Conservation (phyloP, 192 early-diverging fungal genomes). For the Coemansia furcata region DNA sequence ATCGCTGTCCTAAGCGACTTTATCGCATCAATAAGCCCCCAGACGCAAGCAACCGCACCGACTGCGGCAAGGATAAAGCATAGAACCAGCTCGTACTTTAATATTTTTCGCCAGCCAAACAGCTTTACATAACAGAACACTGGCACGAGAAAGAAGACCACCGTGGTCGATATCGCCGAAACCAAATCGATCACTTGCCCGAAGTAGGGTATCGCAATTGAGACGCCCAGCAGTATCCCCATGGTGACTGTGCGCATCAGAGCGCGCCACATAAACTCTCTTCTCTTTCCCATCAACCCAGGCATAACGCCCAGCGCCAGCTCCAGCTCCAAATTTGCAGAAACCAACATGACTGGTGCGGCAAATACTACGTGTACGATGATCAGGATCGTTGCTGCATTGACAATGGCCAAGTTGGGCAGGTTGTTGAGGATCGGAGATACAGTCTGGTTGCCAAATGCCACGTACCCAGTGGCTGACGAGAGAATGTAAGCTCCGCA, state of each 20-base stretch:
- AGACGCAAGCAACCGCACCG: slow-evolving; percentile 43
- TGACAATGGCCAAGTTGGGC: slow-evolving; percentile 60
- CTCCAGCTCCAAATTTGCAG: slow-evolving; percentile 74
- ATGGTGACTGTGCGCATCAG: slow-evolving; percentile 62
- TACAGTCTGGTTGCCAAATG: slow-evolving; percentile 66
- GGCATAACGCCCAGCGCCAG: slow-evolving; percentile 62
- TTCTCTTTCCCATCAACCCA: slow-evolving; percentile 49
- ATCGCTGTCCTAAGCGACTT: slow-evolving; percentile 33
- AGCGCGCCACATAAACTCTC: slow-evolving; percentile 59
- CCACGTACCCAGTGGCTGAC: slow-evolving; percentile 68
- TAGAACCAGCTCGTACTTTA: slow-evolving; percentile 35
- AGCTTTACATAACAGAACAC: slow-evolving; percentile 75
- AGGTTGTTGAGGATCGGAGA: slow-evolving; percentile 73
- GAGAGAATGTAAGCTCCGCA: slow-evolving; percentile 66
- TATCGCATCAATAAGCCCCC: slow-evolving; percentile 46
- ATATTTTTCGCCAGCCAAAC: slow-evolving; percentile 59
- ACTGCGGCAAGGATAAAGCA: slow-evolving; percentile 31
- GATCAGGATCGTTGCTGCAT: slow-evolving; percentile 69
- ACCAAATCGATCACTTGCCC: slow-evolving; percentile 74
- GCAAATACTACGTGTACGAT: slow-evolving; percentile 81
- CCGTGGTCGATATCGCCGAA: slow-evolving; percentile 73
- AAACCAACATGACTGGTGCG: slow-evolving; percentile 72
- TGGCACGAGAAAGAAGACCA: slow-evolving; percentile 84
- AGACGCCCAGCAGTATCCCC: slow-evolving; percentile 59
- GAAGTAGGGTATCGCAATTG: slow-evolving; percentile 78